These are phyloP conservation scores for Penicillium sp. DNA, from an alignment of 2,329 filamentous ascomycete genomes.

Conservation along the genomic window DNA sequence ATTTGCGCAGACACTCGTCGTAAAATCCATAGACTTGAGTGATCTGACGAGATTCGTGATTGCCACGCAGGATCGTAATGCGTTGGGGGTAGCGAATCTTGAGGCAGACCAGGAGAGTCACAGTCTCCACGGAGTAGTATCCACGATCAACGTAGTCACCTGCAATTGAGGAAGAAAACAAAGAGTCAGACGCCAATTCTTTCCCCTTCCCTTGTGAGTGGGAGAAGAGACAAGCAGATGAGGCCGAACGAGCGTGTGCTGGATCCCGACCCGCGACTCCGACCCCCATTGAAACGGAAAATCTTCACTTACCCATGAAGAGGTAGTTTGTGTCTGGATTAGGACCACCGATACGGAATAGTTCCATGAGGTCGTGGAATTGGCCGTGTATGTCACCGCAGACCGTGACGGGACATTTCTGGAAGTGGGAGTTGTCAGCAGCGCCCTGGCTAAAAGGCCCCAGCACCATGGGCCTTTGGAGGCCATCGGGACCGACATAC, in stretches of 20 bases:
- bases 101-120: constrained; percentile 89
- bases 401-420: constrained; percentile 98
- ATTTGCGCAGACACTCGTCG: constrained; percentile 97
- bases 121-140: constrained; percentile 98
- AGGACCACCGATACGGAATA: constrained; percentile 97
- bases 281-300: constrained; percentile 5
- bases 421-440: constrained; percentile 34
- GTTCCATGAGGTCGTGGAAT: constrained; percentile 98
- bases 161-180: constrained; percentile 31
- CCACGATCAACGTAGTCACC: constrained; percentile 98
- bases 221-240: background rate
- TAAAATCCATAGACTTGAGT: constrained; percentile 99
- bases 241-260: background rate
- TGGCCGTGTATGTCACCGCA: constrained; percentile 99
- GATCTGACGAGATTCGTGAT: constrained; percentile 98
- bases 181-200: background rate
- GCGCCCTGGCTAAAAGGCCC: constrained; percentile 1
- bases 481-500: constrained; percentile 50
- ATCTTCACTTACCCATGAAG: constrained; percentile 74
- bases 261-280: constrained; percentile 7
- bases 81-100: constrained; percentile 97
- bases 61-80: constrained; percentile 97
- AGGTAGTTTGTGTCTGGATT: constrained; percentile 99
- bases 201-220: background rate
- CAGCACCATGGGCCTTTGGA: constrained; percentile 13